Conservation (phyloP, 2,329 filamentous ascomycete genomes). For the Fusarium virguliforme region DNA sequence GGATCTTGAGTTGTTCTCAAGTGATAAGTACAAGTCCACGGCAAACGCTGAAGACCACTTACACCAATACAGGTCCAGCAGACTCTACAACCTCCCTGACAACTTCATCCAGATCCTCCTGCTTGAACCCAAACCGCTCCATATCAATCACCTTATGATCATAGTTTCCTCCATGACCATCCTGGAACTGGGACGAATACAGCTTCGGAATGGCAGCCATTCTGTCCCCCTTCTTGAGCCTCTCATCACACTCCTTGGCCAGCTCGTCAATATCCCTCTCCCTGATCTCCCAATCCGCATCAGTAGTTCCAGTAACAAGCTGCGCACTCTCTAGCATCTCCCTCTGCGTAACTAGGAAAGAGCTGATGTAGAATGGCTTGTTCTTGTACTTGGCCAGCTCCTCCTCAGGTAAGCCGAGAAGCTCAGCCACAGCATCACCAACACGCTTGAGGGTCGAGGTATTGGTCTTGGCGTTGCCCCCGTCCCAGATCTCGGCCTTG, state of each 20-base stretch:
- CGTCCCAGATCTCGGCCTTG: slow-evolving; percentile 53
- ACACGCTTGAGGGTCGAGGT: slow-evolving; percentile 53
- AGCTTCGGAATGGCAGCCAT: slow-evolving; percentile 44
- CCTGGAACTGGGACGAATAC: slow-evolving; percentile 52
- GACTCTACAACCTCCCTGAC: slow-evolving; percentile 34
- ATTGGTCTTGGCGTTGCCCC: slow-evolving; percentile 51
- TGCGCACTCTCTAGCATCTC: slow-evolving; percentile 76
- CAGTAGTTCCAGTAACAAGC: slow-evolving; percentile 69
- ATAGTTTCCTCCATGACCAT: slow-evolving; percentile 55
- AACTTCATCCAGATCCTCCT: slow-evolving; percentile 53
- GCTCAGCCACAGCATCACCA: slow-evolving; percentile 55
- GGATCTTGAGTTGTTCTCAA: not conserved
- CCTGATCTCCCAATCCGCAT: slow-evolving; percentile 62
- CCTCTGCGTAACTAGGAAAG: slow-evolving; percentile 71
- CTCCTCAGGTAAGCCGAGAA: slow-evolving; percentile 55
- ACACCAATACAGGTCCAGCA: not conserved
- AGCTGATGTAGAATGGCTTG: slow-evolving; percentile 63
- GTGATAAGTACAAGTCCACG: not conserved
- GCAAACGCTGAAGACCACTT: not conserved
- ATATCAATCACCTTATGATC: slow-evolving; percentile 52
- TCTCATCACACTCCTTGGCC: slow-evolving; percentile 32
- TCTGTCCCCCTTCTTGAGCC: slow-evolving; percentile 39
- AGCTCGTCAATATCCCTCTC: slow-evolving; percentile 24
- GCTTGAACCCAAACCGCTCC: slow-evolving; percentile 47
- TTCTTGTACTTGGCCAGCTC: slow-evolving; percentile 53